Percentiles rank a stretch among this genome's conserved stretches.
phyloP scores from a whole-genome alignment of 768 basidiomycete genomes.

The Russula sp. region DNA sequence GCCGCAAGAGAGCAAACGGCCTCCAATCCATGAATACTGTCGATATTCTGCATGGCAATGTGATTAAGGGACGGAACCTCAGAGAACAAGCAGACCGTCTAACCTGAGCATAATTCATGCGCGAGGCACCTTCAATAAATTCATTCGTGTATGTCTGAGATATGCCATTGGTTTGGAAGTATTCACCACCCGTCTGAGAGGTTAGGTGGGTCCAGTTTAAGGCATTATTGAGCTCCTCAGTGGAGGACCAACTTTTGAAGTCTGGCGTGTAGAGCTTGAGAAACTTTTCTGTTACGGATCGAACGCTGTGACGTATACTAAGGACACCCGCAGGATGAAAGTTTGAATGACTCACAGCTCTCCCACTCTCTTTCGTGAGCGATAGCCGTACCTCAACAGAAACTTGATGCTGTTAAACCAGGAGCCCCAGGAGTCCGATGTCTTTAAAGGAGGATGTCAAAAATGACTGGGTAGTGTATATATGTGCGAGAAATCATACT shows the following conservation, averaged over 20 bases:
- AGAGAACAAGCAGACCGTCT: neutral
- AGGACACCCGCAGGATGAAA: neutral
- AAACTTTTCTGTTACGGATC: conserved; percentile 49
- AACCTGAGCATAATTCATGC: conserved; percentile 81
- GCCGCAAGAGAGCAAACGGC: conserved; percentile 72
- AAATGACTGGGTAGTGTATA: neutral
- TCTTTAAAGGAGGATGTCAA: neutral
- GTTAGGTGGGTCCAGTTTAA: conserved; percentile 38
- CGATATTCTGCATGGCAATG: conserved; percentile 49
- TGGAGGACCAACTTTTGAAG: conserved; percentile 58
- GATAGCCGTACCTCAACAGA: conserved; percentile 24
- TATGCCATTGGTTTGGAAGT: conserved; percentile 53
- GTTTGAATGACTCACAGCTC: conserved; percentile 19
- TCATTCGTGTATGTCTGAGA: conserved; percentile 59
- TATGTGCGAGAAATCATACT: conserved; percentile 41
- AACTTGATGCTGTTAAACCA: conserved; percentile 22
- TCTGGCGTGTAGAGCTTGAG: conserved; percentile 53
- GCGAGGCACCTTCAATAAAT: conserved; percentile 65
- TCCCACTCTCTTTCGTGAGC: conserved; percentile 8
- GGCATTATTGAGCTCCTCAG: conserved; percentile 36
- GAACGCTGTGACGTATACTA: conserved; percentile 44
- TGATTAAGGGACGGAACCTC: neutral
- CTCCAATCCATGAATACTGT: conserved; percentile 72
- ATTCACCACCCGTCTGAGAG: conserved; percentile 53
- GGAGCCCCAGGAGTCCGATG: neutral